Evolutionary conservation across 1,284 basidiomycete genomes (phyloP).

Genomic region (Hypsizygus ulmarius): DNA sequence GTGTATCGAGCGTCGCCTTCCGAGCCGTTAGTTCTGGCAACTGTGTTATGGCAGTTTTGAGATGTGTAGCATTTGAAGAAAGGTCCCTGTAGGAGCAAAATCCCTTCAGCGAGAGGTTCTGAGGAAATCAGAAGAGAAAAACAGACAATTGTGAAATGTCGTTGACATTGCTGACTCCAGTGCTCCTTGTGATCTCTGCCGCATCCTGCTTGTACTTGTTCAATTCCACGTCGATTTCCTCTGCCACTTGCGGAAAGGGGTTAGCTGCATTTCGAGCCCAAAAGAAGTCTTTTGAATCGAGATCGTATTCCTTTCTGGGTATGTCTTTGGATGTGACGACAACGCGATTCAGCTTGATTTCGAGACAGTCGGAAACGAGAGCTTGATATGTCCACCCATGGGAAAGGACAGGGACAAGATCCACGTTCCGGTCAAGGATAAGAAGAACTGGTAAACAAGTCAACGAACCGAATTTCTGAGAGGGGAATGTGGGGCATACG

Average conservation of each 20-base stretch:
- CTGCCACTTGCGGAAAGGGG: constrained; percentile 98
- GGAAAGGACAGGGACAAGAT: constrained; percentile 91
- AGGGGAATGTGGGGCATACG: constrained; percentile 46
- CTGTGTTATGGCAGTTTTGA: constrained; percentile 97
- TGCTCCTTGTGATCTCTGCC: constrained; percentile 94
- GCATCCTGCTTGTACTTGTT: constrained; percentile 97
- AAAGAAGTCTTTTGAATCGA: constrained; percentile 98
- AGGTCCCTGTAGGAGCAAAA: constrained; percentile 62
- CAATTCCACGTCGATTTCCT: constrained; percentile 93
- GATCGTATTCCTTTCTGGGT: constrained; percentile 88
- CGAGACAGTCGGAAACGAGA: constrained; percentile 94
- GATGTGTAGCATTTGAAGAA: constrained; percentile 91
- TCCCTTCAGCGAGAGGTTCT: constrained; percentile 1
- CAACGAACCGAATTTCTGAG: constrained; percentile 13
- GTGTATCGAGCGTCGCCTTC: constrained; percentile 95
- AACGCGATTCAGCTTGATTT: constrained; percentile 96
- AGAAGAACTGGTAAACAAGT: constrained; percentile 67
- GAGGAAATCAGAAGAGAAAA: constrained; percentile 3
- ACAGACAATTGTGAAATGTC: constrained; percentile 91
- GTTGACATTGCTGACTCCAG: constrained; percentile 94
- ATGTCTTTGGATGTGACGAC: constrained; percentile 54
- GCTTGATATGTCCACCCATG: constrained; percentile 99
- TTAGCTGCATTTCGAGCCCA: constrained; percentile 96
- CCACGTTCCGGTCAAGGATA: constrained; percentile 93
- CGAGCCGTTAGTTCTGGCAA: constrained; percentile 97